phyloP scores from a whole-genome alignment of 441 rosid species.

The Jatropha podagrica region DNA sequence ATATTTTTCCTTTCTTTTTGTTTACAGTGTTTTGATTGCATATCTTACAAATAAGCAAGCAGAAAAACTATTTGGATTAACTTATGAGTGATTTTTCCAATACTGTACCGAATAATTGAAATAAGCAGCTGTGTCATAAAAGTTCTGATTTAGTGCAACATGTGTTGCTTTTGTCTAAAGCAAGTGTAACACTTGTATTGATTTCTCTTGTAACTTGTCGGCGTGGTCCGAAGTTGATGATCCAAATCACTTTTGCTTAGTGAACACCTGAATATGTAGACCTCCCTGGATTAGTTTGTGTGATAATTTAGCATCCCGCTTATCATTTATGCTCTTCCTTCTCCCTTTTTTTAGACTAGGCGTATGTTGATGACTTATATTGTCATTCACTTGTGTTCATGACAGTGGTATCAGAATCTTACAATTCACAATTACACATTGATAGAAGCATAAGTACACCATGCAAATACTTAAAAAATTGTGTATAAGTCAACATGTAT shows the following conservation, averaged over 20 bases:
- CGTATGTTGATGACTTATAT: not conserved
- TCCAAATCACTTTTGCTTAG: not conserved
- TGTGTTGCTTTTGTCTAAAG: not conserved
- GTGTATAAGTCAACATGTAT: not conserved
- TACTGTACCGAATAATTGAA: not conserved
- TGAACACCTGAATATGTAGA: not conserved
- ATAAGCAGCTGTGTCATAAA: not conserved
- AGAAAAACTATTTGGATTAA: not conserved
- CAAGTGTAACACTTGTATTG: not conserved
- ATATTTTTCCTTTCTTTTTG: not conserved
- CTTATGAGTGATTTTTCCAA: not conserved
- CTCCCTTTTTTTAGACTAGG: not conserved
- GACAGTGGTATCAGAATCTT: not conserved
- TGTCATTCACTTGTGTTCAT: not conserved
- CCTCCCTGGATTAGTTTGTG: not conserved
- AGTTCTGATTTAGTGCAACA: not conserved
- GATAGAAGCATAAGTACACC: not conserved
- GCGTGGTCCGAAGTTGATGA: not conserved
- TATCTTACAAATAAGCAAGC: not conserved
- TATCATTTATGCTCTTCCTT: not conserved
- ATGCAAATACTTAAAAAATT: not conserved
- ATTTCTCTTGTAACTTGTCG: not conserved
- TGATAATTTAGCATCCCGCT: not conserved
- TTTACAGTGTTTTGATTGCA: not conserved
- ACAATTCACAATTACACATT: not conserved